Base-by-base conservation (phyloP, 345 rosid genomes). In the Pistacia integerrima region DNA sequence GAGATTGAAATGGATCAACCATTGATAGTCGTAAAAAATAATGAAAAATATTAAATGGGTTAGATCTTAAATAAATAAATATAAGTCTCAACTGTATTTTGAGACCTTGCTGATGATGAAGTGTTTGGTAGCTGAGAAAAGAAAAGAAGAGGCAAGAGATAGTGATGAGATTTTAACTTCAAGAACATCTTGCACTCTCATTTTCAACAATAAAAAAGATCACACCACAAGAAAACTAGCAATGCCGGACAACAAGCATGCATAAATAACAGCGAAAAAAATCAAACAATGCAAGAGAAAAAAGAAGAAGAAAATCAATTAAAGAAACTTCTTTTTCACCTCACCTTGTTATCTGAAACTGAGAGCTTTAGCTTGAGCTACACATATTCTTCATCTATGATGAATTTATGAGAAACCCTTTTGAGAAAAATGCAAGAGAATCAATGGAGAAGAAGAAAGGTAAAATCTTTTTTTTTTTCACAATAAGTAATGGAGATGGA, bases 331-430 rank as follows among this genome's bases (percentile, higher is more conserved):
- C 57, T 14, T 18, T 18, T 13, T 12, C 7, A 13, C 7, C 80
- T 77, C 25, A 84, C 85, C 82, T 59, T 58, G 57, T 54, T 2
- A 14, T 54, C 57, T 13, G 57, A 16, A 54, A 13, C 5, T 16
- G 57, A 54, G 17, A 51, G 18, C 18, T 54, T 18, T 54, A 18
- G 57, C 7, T 54, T 54, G 57, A 18, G 57, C 16, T 12, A 4
- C 5, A 5, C 18, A 4, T 13, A 16, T 16, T 54, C 57, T 54
- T 18, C 55, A 51, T 51, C 55, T 51, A 51, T 14, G 55, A 51
- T 51, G 55, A 51, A 11, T 51, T 14, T 18, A 12, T 54, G 57
- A 54, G 46, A 54, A 54, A 54, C 57, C 57, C 57, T 54, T 54
- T 14, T 54, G n/a, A 16, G n/a, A 5, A 54, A 14, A 54, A 18